Conservation (phyloP, 73 alveolate genomes). For the Paramecium tetraurelia region DNA sequence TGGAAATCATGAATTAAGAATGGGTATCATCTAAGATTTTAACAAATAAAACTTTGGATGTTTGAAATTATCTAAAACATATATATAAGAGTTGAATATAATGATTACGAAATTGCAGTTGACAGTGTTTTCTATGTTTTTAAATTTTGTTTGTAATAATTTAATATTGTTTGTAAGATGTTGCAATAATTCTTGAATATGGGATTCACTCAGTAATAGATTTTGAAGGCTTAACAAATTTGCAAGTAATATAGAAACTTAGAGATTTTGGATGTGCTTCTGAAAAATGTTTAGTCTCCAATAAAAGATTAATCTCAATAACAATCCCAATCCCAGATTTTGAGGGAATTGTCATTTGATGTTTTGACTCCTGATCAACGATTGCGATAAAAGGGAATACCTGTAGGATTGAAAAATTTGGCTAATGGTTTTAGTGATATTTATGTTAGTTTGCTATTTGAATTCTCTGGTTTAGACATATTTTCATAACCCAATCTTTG, state of each 20-base stretch:
- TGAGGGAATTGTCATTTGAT: constrained; percentile 56
- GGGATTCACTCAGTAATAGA: neutral
- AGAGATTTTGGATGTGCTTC: neutral
- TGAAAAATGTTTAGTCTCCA: constrained; percentile 5
- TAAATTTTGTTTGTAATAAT: neutral
- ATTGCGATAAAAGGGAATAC: constrained; percentile 61
- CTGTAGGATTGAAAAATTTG: constrained; percentile 79
- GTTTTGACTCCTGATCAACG: constrained; percentile 72
- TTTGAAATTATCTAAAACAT: neutral
- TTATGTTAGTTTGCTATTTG: constrained; percentile 76
- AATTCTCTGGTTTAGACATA: constrained; percentile 79
- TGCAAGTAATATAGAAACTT: neutral
- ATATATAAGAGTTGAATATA: no score
- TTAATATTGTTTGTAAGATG: neutral
- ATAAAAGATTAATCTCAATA: neutral
- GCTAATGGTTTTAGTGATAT: constrained; percentile 69
- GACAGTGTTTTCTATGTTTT: neutral
- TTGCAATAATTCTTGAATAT: neutral
- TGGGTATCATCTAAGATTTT: neutral
- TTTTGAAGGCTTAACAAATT: neutral
- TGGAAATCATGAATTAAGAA: neutral
- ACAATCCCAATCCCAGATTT: neutral
- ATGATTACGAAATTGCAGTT: no score
- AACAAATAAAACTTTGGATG: neutral
- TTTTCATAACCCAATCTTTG: constrained; percentile 79